Evolutionary conservation across 805 yeast species (phyloP).

Genomic region (Komagataella mondaviorum): DNA sequence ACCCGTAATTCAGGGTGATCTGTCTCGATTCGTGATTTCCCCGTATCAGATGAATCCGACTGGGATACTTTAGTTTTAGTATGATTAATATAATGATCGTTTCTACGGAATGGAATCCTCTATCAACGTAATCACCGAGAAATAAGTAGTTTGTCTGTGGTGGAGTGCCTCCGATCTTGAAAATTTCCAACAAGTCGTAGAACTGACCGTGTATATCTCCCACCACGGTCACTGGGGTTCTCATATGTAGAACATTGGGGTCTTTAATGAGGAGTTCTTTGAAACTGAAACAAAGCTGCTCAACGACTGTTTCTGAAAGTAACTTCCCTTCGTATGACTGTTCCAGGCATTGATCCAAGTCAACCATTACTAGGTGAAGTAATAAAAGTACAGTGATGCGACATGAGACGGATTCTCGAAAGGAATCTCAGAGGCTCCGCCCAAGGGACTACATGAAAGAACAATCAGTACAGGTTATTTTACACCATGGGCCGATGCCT

Average conservation of each 20-base stretch:
- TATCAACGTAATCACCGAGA: constrained; percentile 91
- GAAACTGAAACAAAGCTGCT: constrained; percentile 64
- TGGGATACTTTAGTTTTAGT: constrained; percentile 79
- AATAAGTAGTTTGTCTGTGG: constrained; percentile 91
- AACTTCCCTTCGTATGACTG: constrained; percentile 48
- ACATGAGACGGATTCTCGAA: neutral
- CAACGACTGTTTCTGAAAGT: constrained; percentile 57
- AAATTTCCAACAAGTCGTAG: constrained; percentile 85
- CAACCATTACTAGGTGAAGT: constrained; percentile 15
- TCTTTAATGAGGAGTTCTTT: constrained; percentile 71
- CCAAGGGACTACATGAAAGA: neutral
- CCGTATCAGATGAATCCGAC: constrained; percentile 65
- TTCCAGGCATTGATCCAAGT: constrained; percentile 62
- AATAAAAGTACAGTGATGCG: neutral
- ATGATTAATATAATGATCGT: constrained; percentile 78
- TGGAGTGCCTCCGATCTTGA: constrained; percentile 84
- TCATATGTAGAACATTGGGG: constrained; percentile 75
- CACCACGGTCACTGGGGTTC: constrained; percentile 85
- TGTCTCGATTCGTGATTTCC: constrained; percentile 97
- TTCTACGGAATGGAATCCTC: constrained; percentile 90
- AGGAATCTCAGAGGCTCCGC: neutral
- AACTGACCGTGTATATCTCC: constrained; percentile 98
- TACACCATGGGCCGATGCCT: too few relatives aligned
- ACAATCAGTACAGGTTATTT: too few relatives aligned
- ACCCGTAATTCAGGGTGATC: constrained; percentile 94